Evolutionary conservation across 2,329 filamentous ascomycete species (phyloP), one percentile per base, ranked within the genome.

Genomic region (Catunica adiposa): DNA sequence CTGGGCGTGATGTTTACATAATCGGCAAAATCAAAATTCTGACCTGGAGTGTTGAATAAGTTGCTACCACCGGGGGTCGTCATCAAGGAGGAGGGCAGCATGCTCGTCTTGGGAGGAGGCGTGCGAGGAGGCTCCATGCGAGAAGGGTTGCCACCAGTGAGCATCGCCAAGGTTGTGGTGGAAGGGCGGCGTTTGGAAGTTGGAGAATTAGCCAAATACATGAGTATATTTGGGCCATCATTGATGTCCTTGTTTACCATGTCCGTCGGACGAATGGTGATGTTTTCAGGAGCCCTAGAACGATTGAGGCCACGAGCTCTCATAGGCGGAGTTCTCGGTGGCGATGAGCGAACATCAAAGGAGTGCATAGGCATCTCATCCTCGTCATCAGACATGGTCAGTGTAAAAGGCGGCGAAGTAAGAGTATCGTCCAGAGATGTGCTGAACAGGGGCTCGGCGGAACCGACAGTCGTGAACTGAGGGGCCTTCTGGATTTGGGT

Each of bases 1-100:
- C 88, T 95, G 0, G 92, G 92, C 5, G 92, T 95, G 66, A 97
- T 90, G 69, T 97, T 96, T 66, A 97, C 84, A 69, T 95, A 98
- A 66, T 98, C 92, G 54, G 89, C 81, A 70, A 97, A 94, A 71
- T 97, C 94, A 68, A 97, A 94, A 51, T 68, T 71, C 64, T 89
- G 85, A 15, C 83, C 83, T 0, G 90, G 90, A 0, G 90, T 97
- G 60, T 79, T 82, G 63, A 82, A 79, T 50, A 83, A 68, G 63
- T 81, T 84, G 59, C 79, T 78, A 42, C 82, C 83, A 54, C 82
- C 81, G 1, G 86, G 86, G 9, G 87, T 92, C n/a, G 80, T 84
- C 86, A 92, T 90, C 79, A 90, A 88, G 25, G 83, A 94, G 56
- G 81, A 94, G 22, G 81, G 89, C 60, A 86, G 73, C 61, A 74